Conservation (phyloP, 2,329 filamentous ascomycete species). For the Phyllosticta ampelicida region DNA sequence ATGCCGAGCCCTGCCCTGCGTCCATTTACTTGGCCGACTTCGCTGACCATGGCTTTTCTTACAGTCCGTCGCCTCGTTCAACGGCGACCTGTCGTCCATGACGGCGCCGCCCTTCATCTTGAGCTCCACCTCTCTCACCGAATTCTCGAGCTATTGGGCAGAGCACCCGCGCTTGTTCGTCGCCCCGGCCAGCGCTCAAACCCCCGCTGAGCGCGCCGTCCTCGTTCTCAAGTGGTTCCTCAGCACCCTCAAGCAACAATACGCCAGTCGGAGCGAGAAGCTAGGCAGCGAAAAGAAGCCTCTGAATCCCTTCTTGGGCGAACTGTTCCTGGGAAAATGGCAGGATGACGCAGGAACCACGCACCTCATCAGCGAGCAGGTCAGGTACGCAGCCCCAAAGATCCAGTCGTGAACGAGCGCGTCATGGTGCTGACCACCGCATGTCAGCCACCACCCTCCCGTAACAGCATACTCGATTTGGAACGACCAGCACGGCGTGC, state of each 20-base stretch:
- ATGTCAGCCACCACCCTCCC: constrained; percentile 68
- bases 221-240: constrained; percentile 96
- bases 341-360: constrained; percentile 72
- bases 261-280: constrained; percentile 63
- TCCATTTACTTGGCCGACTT: background rate
- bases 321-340: constrained; percentile 90
- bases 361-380: constrained; percentile 84
- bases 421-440: background rate
- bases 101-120: constrained; percentile 47
- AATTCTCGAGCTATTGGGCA: constrained; percentile 49
- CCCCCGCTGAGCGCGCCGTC: constrained; percentile 71
- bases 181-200: constrained; percentile 67
- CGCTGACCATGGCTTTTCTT: background rate
- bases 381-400: constrained; percentile 44
- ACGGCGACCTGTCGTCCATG: constrained; percentile 46
- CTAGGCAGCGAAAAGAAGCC: constrained; percentile 94
- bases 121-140: constrained; percentile 43
- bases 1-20: background rate
- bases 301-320: constrained; percentile 88
- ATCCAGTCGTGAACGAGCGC: background rate
- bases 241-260: constrained; percentile 83
- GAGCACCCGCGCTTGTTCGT: constrained; percentile 56
- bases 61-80: constrained; percentile 45
- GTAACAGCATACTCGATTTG: constrained; percentile 89
- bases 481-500: constrained; percentile 72